Percentiles rank a stretch among this genome's conserved stretches.
Evolutionary conservation across 2,329 filamentous ascomycete genomes (phyloP).

Genomic region (Trichoderma guizhouense): DNA sequence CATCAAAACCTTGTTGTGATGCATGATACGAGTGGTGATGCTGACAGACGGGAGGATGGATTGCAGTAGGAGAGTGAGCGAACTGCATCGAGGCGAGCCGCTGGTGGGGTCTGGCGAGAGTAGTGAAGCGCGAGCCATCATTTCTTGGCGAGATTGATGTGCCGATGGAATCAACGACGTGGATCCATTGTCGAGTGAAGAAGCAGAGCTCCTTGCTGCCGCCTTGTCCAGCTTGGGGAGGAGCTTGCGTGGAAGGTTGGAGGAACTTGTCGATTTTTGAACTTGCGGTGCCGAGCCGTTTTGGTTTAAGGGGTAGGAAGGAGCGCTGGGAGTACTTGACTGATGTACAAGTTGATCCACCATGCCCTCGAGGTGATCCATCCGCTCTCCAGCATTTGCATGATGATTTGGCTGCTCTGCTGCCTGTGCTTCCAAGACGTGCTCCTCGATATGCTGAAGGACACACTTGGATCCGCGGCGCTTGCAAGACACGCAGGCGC

Average conservation of each 20-base stretch:
- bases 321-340: background rate
- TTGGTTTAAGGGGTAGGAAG: background rate
- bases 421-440: background rate
- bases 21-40: conserved; percentile 8
- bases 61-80: background rate
- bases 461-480: background rate
- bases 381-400: background rate
- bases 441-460: background rate
- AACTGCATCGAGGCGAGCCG: background rate
- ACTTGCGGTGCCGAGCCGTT: background rate
- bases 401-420: background rate
- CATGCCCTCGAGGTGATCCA: background rate
- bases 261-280: background rate
- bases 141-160: background rate
- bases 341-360: background rate
- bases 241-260: background rate
- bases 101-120: background rate
- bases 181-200: background rate
- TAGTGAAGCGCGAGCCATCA: background rate
- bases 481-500: background rate
- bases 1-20: background rate
- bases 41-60: conserved; percentile 3
- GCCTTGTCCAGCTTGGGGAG: background rate
- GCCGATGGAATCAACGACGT: background rate
- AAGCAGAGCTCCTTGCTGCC: background rate